Evolutionary conservation across 352 stramenopile genomes (phyloP).

Genomic region (Phytophthora pisi): DNA sequence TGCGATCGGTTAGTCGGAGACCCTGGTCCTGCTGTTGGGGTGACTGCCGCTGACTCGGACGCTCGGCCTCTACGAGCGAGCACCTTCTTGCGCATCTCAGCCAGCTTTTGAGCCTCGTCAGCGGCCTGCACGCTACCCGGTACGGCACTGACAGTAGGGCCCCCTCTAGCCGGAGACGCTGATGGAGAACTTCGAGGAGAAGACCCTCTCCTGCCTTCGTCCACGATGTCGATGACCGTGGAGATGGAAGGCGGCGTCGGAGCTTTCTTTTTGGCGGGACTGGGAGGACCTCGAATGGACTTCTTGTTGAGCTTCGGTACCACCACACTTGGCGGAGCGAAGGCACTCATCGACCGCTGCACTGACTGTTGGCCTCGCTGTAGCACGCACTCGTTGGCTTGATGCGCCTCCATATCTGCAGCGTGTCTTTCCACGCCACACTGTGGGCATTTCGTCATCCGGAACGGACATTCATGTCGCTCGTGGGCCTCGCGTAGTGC

Average conservation of each 20-base stretch:
- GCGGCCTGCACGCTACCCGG: conserved; percentile 13
- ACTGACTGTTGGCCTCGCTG: conserved; percentile 32
- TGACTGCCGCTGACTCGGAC: conserved; percentile 5
- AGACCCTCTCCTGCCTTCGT: background rate
- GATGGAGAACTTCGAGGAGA: background rate
- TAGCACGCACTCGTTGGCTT: conserved; percentile 47
- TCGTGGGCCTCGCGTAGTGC: conserved; percentile 60
- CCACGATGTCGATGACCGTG: conserved; percentile 7
- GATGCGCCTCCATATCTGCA: conserved; percentile 45
- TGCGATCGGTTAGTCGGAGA: conserved; percentile 8
- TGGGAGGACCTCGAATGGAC: conserved; percentile 18
- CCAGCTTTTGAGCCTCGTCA: conserved; percentile 46
- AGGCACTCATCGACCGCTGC: conserved; percentile 8
- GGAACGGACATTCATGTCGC: conserved; percentile 50
- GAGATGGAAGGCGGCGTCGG: conserved; percentile 1
- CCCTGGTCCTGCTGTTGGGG: background rate
- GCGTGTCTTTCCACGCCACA: conserved; percentile 51
- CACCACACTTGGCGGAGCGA: conserved; percentile 14
- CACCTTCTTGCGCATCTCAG: conserved; percentile 54
- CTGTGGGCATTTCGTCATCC: conserved; percentile 42
- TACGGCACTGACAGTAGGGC: background rate
- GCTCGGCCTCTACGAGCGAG: conserved; percentile 29
- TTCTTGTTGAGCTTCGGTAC: conserved; percentile 30
- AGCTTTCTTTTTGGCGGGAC: conserved; percentile 12
- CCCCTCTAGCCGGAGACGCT: background rate